Evolutionary conservation across 768 basidiomycete species (phyloP), one percentile per base, ranked within the genome.

Genomic region (Boletus barrowsii): DNA sequence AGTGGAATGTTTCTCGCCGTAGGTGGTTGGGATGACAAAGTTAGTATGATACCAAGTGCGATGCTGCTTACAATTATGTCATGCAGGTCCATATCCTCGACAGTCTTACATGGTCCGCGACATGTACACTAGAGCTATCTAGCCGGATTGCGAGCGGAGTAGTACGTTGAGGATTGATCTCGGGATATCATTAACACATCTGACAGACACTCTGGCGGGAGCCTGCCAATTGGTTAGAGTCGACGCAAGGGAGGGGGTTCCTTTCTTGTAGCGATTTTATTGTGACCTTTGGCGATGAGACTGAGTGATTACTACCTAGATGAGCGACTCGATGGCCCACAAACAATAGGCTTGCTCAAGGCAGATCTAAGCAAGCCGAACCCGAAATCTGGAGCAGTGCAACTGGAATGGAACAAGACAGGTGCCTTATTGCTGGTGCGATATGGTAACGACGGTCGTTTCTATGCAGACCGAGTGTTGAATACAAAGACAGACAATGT

Each of bases 1-100:
- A 87, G 77, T 51, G 91, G 93, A 5, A 76, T 81, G 63, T 94
- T 89, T 66, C 73, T 97, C 10, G 88, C 86, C 2, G 77, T 94
- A 0, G 86, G 83, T 13, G 94, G 94, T 11, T 94, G 88, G 83
- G 93, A 95, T 70, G 92, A 94, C 62, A 91, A 88, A 72, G 92
- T 88, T 51, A 40, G 73, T 59, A 4, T 20, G 35, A 48, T 30
- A 32, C 15, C 14, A 39, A 37, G 6, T 5, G 39, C 5, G 48
- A 17, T 29, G n/a, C 15, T 42, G 37, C 50, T 51, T 32, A 62
- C 26, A 13, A 29, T 54, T 40, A 61, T 32, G 17, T 39, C 40
- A 42, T 53, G 15, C 36, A 93, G 92, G 76, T 93, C 29, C 76
- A 91, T 57, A 78, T 93, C 54, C 74, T 94, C 32, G 88, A 90